Percentiles rank a stretch among this genome's conserved stretches.
Evolutionary conservation across 202 grass and related monocot species (phyloP).

Genomic region (Musa balbisiana): DNA sequence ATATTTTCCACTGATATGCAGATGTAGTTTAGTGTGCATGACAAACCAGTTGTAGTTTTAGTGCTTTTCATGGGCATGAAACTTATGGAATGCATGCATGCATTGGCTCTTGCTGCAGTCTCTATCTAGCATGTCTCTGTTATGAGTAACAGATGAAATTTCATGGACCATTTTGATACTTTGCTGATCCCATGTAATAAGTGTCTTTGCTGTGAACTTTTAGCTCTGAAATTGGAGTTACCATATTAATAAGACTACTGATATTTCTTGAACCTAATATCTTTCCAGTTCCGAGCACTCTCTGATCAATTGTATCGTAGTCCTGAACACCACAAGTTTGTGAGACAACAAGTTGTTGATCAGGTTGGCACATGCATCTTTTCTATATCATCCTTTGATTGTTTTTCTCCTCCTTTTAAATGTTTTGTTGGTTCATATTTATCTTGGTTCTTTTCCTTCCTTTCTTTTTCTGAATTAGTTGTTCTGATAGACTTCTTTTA

Average conservation of each 20-base stretch:
- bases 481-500: constrained; percentile 11
- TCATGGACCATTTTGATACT: too few relatives aligned
- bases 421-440: neutral
- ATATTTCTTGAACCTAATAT: neutral
- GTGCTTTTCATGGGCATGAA: too few relatives aligned
- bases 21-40: too few relatives aligned
- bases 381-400: neutral
- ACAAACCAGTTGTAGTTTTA: too few relatives aligned
- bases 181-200: too few relatives aligned
- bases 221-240: neutral
- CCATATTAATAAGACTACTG: neutral
- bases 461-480: neutral
- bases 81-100: too few relatives aligned
- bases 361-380: constrained; percentile 42
- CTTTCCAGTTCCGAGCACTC: constrained; percentile 63
- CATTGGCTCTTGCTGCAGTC: too few relatives aligned
- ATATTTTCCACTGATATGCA: too few relatives aligned
- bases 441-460: neutral
- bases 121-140: too few relatives aligned
- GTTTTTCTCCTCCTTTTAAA: too few relatives aligned
- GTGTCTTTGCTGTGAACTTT: neutral
- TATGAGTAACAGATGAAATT: too few relatives aligned
- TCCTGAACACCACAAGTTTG: constrained; percentile 71
- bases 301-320: constrained; percentile 82
- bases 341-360: constrained; percentile 58